These are phyloP conservation scores for Penicillium manginii DNA, from an alignment of 495 filamentous ascomycete species.

Conservation along the genomic window DNA sequence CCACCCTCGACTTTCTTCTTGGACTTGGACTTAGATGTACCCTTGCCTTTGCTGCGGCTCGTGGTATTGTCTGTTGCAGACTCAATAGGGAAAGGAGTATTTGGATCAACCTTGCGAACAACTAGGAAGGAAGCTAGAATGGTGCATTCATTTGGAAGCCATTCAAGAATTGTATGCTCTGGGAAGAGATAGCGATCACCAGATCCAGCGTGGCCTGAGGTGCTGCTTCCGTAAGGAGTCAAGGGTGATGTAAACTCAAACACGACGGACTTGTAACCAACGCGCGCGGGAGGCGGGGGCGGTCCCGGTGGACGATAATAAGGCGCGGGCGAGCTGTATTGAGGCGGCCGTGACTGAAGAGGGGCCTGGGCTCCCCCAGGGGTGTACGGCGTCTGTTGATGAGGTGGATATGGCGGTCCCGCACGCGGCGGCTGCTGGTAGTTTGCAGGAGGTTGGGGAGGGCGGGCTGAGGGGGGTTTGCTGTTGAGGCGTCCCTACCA, in stretches of 20 bases:
- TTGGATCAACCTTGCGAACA: conserved; percentile 52
- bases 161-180: conserved; percentile 83
- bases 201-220: conserved; percentile 64
- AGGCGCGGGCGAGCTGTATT: conserved; percentile 37
- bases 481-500: conserved; percentile 21
- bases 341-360: conserved; percentile 45
- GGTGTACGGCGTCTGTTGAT: conserved; percentile 38
- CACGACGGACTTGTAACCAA: conserved; percentile 72
- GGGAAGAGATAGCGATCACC: conserved; percentile 92
- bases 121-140: conserved; percentile 58
- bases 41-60: conserved; percentile 37
- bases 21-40: conserved; percentile 39
- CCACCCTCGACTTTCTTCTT: conserved; percentile 35
- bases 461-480: conserved; percentile 29
- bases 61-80: conserved; percentile 30
- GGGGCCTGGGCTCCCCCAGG: conserved; percentile 28
- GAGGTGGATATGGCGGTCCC: conserved; percentile 33
- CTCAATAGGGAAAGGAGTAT: conserved; percentile 45
- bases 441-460: conserved; percentile 22
- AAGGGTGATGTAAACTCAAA: conserved; percentile 74
- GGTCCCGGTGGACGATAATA: conserved; percentile 41
- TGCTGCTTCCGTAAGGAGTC: conserved; percentile 51
- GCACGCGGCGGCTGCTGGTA: conserved; percentile 32
- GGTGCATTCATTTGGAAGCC: conserved; percentile 49
- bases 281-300: conserved; percentile 37